Evolutionary conservation across 1,284 basidiomycete species (phyloP), one percentile per base, ranked within the genome.

Genomic region (Tylopilus microsporus): DNA sequence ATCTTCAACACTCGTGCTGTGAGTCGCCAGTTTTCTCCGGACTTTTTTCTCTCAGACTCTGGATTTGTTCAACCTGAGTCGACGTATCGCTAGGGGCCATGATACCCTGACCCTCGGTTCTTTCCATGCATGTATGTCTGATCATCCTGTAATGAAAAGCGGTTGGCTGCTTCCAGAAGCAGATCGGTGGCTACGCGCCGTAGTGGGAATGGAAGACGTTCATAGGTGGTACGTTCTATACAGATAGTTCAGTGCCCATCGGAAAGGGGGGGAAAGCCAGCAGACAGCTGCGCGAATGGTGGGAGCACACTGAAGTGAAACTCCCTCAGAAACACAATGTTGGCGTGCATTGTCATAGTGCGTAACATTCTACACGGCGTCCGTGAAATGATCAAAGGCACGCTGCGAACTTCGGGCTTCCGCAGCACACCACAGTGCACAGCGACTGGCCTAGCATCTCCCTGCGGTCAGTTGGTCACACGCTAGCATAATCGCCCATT

Each of bases 121-220:
- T 57, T 52, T 61, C 55, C 64, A 56, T 68, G 50, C 41, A 21
- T 41, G n/a, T 15, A n/a, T 19, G n/a, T 43, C 42, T 19, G n/a
- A 9, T n/a, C 41, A 42, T 43, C 42, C 42, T 55, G 53, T 43
- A 56, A 70, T 66, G 67, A 60, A 56, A 45, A 13, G 51, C 6
- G 39, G 39, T 64, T 49, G 16, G 48, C 45, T 52, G 30, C 42
- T 57, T 66, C 59, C 37, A 51, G 56, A 66, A 49, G 52, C 36
- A 41, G 59, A 65, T 68, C 58, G 13, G 56, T 67, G 68, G 32
- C 59, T 71, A 70, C 68, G 64, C 49, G 56, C 48, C 57, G 68
- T 65, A 54, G 39, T 53, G 52, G 56, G 54, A 62, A 58, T 59
- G 58, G 68, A 71, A 67, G 69, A 49, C 39, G 3, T 54, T 58